phyloP scores from a whole-genome alignment of 345 rosid species.

The Zanthoxylum bungeanum region DNA sequence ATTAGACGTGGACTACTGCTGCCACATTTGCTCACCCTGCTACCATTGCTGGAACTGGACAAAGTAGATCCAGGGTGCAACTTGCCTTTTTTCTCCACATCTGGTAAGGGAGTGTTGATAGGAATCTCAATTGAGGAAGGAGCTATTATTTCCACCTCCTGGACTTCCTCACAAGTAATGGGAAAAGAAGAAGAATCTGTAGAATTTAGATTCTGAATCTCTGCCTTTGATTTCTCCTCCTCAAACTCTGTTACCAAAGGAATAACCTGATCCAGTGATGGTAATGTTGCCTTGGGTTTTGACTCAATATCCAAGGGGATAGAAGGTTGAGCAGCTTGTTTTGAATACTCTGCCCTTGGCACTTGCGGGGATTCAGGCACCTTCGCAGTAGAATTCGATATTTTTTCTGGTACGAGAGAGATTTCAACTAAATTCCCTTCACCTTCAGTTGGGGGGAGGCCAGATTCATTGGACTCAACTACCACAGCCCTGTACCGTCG shows the following conservation, averaged over 20 bases:
- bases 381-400: constrained; percentile 26
- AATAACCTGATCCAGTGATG: constrained; percentile 22
- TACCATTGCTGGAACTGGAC: constrained; percentile 22
- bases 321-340: constrained; percentile 24
- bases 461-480: constrained; percentile 56
- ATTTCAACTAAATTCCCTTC: constrained; percentile 52
- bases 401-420: constrained; percentile 55
- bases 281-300: constrained; percentile 16
- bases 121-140: constrained; percentile 20
- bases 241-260: constrained; percentile 16
- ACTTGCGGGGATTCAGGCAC: constrained; percentile 28
- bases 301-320: constrained; percentile 20
- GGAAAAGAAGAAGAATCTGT: constrained; percentile 19
- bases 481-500: constrained; percentile 61
- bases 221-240: constrained; percentile 15
- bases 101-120: constrained; percentile 18
- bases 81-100: constrained; percentile 29
- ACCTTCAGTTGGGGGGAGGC: constrained; percentile 36
- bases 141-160: constrained; percentile 20
- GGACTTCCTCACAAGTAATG: constrained; percentile 11
- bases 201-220: constrained; percentile 15
- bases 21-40: constrained; percentile 25
- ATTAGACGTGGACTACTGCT: constrained; percentile 31
- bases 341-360: constrained; percentile 22
- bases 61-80: constrained; percentile 27